Percentiles rank a stretch among this genome's conserved stretches.
phyloP scores from a whole-genome alignment of 345 rosid genomes.

The Camelina sativa region DNA sequence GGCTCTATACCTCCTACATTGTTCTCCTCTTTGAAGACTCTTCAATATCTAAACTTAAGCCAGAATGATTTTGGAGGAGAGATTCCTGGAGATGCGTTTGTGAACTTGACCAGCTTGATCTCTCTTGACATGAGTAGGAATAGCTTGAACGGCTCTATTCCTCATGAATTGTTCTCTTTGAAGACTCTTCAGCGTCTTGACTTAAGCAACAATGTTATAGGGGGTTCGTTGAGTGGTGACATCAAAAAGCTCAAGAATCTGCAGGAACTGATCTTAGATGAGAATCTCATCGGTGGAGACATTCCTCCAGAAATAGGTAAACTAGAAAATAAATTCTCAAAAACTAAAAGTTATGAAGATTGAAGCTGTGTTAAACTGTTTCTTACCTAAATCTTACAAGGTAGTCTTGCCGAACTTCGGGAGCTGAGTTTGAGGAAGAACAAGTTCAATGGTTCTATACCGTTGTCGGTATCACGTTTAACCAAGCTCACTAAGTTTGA shows the following conservation, averaged over 20 bases:
- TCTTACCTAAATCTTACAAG: no score
- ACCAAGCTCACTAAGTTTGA: conserved; percentile 25
- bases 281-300: conserved; percentile 39
- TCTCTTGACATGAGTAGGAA: neutral
- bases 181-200: conserved; percentile 35
- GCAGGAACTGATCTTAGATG: conserved; percentile 33
- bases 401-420: no score
- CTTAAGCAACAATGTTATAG: conserved; percentile 36
- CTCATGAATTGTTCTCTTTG: conserved; percentile 40
- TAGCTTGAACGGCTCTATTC: conserved; percentile 30
- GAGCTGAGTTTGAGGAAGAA: no score
- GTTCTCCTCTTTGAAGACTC: no score
- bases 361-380: neutral
- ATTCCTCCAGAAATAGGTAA: conserved; percentile 46
- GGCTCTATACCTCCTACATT: no score
- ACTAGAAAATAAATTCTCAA: neutral
- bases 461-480: conserved; percentile 5
- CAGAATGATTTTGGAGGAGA: no score
- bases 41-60: no score
- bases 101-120: no score
- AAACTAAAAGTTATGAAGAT: no score
- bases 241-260: conserved; percentile 36
- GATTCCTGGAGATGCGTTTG: no score
- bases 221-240: conserved; percentile 29
- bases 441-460: no score